phyloP scores from a whole-genome alignment of 768 basidiomycete genomes.

The Termitomyces sp. region DNA sequence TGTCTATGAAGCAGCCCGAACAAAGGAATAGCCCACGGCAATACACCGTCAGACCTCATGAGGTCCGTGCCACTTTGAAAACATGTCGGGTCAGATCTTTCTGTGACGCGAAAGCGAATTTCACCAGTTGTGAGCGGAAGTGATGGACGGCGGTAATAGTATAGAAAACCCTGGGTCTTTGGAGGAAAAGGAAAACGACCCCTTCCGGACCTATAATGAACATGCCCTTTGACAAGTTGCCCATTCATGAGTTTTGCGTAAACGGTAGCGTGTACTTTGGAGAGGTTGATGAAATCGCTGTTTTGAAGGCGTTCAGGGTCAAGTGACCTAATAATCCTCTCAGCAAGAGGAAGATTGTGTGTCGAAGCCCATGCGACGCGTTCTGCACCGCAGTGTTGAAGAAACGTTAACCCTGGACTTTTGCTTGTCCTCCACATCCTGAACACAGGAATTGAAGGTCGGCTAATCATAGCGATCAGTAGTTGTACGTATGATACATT shows the following conservation, averaged over 20 bases:
- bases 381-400: neutral
- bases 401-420: neutral
- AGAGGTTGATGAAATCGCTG: neutral
- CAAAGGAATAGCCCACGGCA: slow-evolving; percentile 12
- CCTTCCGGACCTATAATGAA: neutral
- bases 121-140: slow-evolving; percentile 3
- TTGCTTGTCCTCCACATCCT: neutral
- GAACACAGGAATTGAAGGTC: too few species aligned
- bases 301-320: neutral
- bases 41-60: neutral
- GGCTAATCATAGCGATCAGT: too few species aligned
- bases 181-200: neutral
- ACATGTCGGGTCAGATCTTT: neutral
- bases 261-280: neutral
- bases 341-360: too few species aligned
- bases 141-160: slow-evolving; percentile 9
- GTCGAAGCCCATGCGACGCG: neutral
- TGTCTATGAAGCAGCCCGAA: neutral
- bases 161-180: slow-evolving; percentile 16
- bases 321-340: too few species aligned
- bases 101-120: neutral
- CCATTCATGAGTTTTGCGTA: neutral
- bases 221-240: neutral
- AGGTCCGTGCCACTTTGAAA: slow-evolving; percentile 15
- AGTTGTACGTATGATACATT: too few species aligned